Percentiles rank a stretch among this genome's conserved stretches.
phyloP scores from a whole-genome alignment of 2,329 filamentous ascomycete species.

The Aspergillus brunneoviolaceus region DNA sequence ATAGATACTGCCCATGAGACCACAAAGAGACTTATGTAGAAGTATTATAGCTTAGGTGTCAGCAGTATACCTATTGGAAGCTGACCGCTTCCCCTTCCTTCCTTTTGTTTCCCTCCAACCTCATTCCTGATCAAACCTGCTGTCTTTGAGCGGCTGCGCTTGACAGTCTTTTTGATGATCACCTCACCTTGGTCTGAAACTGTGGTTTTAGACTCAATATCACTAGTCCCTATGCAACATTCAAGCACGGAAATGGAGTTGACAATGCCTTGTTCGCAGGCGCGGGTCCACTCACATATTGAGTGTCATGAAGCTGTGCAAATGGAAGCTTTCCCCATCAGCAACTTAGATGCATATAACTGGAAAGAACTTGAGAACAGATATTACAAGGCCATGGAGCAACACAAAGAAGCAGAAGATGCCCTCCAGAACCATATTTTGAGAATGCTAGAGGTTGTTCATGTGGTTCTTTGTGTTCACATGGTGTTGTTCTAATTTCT shows the following conservation, averaged over 20 bases:
- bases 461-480: not conserved
- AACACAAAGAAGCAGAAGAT: constrained; percentile 64
- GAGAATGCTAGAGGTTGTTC: constrained; percentile 60
- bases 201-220: not conserved
- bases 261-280: not conserved
- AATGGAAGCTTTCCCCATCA: constrained; percentile 42
- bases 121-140: no score
- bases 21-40: no score
- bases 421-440: constrained; percentile 67
- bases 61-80: no score
- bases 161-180: no score
- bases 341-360: constrained; percentile 61
- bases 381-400: constrained; percentile 65
- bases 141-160: no score
- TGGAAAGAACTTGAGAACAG: constrained; percentile 74
- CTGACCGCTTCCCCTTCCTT: no score
- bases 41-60: no score
- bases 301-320: not conserved
- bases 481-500: constrained; percentile 4
- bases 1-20: no score
- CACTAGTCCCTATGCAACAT: not conserved
- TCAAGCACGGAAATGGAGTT: not conserved
- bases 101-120: no score
- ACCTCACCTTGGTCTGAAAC: no score
- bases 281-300: not conserved